phyloP scores from a whole-genome alignment of 1,284 basidiomycete species.

The Ceratobasidium papillatum region DNA sequence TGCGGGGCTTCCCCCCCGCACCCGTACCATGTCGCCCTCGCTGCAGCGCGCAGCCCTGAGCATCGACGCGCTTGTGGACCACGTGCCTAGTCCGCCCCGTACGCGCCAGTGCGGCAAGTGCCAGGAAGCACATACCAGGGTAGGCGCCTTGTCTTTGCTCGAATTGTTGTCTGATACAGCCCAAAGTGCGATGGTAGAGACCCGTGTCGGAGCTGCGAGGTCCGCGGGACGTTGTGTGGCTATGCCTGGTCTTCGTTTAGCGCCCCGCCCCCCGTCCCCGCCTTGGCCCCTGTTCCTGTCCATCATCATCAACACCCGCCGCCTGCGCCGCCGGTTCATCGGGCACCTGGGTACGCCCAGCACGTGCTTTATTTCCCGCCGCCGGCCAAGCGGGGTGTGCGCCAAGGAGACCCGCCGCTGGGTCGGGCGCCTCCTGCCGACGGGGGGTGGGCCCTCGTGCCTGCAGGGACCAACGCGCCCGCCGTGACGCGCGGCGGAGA shows the following conservation, averaged over 20 bases:
- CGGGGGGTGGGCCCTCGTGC: constrained; percentile 33
- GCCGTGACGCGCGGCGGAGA: constrained; percentile 10
- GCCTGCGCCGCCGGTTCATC: not conserved
- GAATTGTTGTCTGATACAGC: not conserved
- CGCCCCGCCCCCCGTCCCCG: constrained; percentile 1
- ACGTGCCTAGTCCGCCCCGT: not conserved
- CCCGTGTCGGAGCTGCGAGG: constrained; percentile 27
- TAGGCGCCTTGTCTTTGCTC: not conserved
- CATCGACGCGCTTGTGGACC: constrained; percentile 27
- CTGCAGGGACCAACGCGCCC: constrained; percentile 23
- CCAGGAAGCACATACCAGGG: constrained; percentile 23
- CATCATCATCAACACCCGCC: not conserved
- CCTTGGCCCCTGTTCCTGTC: not conserved
- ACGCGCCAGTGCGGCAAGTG: constrained; percentile 33
- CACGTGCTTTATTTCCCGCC: constrained; percentile 6
- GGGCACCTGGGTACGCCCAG: not conserved
- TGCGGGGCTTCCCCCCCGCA: not conserved
- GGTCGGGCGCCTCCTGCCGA: not conserved
- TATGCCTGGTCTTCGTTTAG: constrained; percentile 36
- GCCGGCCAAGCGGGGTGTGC: not conserved
- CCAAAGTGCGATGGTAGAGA: constrained; percentile 23
- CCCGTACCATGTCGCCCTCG: constrained; percentile 33
- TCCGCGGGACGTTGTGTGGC: constrained; percentile 31
- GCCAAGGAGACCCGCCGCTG: not conserved
- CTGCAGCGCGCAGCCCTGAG: constrained; percentile 28